A percentile compares a stretch with the other conserved stretches of the same genome.
These are phyloP conservation scores for Talaromyces sp. DNA, from an alignment of 2,329 filamentous ascomycete genomes.

Conservation along the genomic window DNA sequence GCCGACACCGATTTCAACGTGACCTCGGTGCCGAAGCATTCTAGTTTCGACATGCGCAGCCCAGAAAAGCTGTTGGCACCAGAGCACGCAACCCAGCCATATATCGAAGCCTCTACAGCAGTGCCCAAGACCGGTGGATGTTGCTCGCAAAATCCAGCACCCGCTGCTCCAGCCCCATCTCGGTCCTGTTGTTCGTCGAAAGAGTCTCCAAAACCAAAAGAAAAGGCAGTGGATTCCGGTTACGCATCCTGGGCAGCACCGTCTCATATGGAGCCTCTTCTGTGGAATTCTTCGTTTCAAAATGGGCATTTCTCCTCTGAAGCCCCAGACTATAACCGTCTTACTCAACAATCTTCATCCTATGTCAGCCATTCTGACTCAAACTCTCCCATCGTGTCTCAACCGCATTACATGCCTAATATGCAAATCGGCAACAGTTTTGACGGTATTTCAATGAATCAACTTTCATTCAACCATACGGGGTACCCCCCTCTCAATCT, in stretches of 20 bases:
- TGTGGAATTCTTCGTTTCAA: constrained; percentile 1
- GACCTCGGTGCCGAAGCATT: neutral
- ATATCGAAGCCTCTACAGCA: neutral
- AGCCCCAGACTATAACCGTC: constrained; percentile 14
- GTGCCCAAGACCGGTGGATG: constrained; percentile 16
- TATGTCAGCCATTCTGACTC: constrained; percentile 17
- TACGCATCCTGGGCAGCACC: neutral
- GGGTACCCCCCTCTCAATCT: constrained; percentile 11
- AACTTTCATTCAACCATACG: constrained; percentile 14
- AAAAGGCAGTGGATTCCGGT: neutral
- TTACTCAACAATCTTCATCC: constrained; percentile 14
- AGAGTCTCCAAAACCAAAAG: neutral
- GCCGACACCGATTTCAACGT: neutral
- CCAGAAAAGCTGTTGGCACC: neutral
- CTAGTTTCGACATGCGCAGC: neutral
- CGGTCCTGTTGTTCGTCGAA: constrained; percentile 26
- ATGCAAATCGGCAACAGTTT: neutral
- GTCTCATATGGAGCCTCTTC: neutral
- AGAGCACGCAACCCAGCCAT: neutral
- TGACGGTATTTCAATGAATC: constrained; percentile 1
- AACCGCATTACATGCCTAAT: neutral
- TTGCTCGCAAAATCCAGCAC: constrained; percentile 19
- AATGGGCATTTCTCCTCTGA: constrained; percentile 16
- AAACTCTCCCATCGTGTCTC: neutral
- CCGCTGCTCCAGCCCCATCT: constrained; percentile 9